Evolutionary conservation across 495 filamentous ascomycete genomes (phyloP).

Genomic region (Daldinia concentrica): DNA sequence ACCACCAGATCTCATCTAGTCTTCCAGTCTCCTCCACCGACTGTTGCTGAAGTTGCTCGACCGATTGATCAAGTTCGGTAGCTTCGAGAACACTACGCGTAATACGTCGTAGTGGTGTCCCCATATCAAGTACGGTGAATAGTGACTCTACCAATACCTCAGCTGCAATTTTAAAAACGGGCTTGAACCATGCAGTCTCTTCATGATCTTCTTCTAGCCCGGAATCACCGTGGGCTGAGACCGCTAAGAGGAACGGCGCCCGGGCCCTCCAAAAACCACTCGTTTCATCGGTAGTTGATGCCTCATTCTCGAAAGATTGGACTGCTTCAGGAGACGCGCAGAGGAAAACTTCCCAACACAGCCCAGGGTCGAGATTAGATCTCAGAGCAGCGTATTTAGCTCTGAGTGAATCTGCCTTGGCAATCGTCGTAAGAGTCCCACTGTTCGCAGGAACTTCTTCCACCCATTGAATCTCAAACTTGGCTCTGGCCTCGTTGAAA

Average conservation of each 20-base stretch:
- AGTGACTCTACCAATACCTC: conserved; percentile 2
- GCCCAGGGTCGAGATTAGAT: neutral
- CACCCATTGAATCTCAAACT: conserved; percentile 6
- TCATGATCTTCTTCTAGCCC: neutral
- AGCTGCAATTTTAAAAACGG: neutral
- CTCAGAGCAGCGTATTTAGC: neutral
- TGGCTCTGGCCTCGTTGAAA: neutral
- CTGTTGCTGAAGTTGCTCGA: neutral
- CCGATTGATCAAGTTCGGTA: neutral
- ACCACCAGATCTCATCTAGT: conserved; percentile 2
- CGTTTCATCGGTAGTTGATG: neutral
- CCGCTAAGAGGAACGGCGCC: neutral
- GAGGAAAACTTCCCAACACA: neutral
- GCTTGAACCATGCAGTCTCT: neutral
- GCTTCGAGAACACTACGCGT: neutral
- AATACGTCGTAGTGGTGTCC: neutral
- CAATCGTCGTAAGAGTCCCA: neutral
- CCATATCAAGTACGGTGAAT: neutral
- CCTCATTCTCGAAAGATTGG: neutral
- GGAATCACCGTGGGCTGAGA: neutral
- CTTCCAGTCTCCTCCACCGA: too few relatives aligned
- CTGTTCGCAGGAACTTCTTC: neutral
- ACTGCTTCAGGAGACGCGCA: conserved; percentile 2
- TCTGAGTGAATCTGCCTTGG: neutral
- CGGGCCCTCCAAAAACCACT: neutral